Evolutionary conservation across 805 yeast genomes (phyloP).

Genomic region (Candida tibetensis): DNA sequence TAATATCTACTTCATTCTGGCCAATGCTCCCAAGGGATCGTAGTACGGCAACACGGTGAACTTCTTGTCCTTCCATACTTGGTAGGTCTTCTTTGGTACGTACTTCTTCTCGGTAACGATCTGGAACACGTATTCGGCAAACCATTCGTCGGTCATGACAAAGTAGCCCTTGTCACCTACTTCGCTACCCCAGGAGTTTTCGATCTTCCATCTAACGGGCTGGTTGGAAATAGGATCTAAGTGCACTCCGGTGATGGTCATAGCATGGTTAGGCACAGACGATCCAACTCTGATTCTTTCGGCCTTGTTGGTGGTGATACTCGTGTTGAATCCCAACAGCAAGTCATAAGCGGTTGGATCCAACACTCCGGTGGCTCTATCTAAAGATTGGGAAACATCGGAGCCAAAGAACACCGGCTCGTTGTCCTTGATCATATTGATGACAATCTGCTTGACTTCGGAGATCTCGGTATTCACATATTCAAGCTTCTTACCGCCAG

Average conservation of each 20-base stretch:
- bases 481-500: slow-evolving; percentile 64
- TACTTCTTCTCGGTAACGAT: slow-evolving; percentile 38
- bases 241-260: slow-evolving; percentile 81
- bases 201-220: slow-evolving; percentile 45
- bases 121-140: slow-evolving; percentile 42
- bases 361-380: slow-evolving; percentile 64
- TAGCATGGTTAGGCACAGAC: slow-evolving; percentile 86
- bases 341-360: slow-evolving; percentile 70
- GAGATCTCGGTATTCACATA: slow-evolving; percentile 68
- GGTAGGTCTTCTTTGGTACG: slow-evolving; percentile 35
- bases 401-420: slow-evolving; percentile 87
- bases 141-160: slow-evolving; percentile 45
- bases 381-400: slow-evolving; percentile 79
- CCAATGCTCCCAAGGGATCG: slow-evolving; percentile 46
- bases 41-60: slow-evolving; percentile 35
- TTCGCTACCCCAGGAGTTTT: slow-evolving; percentile 44
- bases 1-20: slow-evolving; percentile 13
- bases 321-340: slow-evolving; percentile 52
- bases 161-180: slow-evolving; percentile 42
- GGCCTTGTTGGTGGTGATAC: slow-evolving; percentile 53
- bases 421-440: slow-evolving; percentile 65
- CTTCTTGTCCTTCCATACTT: slow-evolving; percentile 33
- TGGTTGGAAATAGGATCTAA: slow-evolving; percentile 48
- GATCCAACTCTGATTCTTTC: slow-evolving; percentile 69
- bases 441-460: slow-evolving; percentile 56